Evolutionary conservation across 2,329 filamentous ascomycete species (phyloP), one percentile per base, ranked within the genome.

Genomic region (Cladobotryum mycophilum): DNA sequence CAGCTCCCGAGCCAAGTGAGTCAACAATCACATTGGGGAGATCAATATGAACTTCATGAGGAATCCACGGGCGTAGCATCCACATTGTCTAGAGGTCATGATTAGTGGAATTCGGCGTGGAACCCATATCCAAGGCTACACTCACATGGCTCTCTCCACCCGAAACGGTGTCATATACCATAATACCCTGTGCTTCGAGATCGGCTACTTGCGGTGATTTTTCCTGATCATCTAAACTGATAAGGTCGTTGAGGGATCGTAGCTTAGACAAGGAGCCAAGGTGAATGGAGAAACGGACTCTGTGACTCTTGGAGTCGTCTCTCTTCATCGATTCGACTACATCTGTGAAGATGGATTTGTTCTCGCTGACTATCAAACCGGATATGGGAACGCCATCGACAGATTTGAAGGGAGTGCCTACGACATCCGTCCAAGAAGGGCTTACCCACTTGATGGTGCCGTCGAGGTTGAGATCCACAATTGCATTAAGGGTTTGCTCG

Each of bases 41-140:
- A 66, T 97, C 93, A 60, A 99, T 97, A 56, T 95, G 95, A 63
- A 99, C 89, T 73, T 97, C 91, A 58, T 90, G 82, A 5, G 92
- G 88, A 38, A 90, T 85, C 70, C 90, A 95, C 2, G 92, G 93
- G 57, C 93, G 88, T 59, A 99, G 82, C 90, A 99, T 99, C 93
- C 93, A 99, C 95, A 99, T 99, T 15, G 89, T 95, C 89, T 96
- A 46, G 13, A 46, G 13, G 36, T 42, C n/a, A 25, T 15, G 6
- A 45, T 57, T 41, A 54, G 53, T 12, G 13, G 14, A n/a, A 22
- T 11, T 12, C 25, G 9, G 4, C 20, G n/a, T 12, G 35, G 35
- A 25, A 40, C 12, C 7, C 34, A 30, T 22, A 15, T 18, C 38
- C 14, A 22, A n/a, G 22, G 8, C 15, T 51, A 49, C 20, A 79